These are phyloP conservation scores for Phytophthora meadii DNA, from an alignment of 352 stramenopile species.

Conservation along the genomic window DNA sequence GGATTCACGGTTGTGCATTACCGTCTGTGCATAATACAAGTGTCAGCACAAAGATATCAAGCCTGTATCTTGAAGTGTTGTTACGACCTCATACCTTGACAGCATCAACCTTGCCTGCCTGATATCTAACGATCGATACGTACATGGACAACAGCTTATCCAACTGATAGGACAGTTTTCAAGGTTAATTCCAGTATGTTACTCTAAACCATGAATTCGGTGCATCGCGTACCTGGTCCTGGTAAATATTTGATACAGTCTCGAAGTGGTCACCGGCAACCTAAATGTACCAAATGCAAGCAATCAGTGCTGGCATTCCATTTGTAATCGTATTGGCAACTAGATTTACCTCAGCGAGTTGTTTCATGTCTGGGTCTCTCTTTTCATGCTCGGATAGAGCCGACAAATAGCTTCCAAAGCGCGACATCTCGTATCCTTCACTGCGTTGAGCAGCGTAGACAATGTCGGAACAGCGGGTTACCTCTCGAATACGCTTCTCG, in stretches of 20 bases:
- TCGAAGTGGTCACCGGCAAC: slow-evolving; percentile 84
- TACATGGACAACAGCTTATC: slow-evolving; percentile 89
- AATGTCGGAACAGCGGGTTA: slow-evolving; percentile 84
- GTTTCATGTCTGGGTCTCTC: slow-evolving; percentile 75
- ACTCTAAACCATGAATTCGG: not conserved
- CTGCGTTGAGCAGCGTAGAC: slow-evolving; percentile 81
- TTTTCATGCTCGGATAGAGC: slow-evolving; percentile 81
- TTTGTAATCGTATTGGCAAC: not conserved
- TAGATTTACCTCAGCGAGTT: slow-evolving; percentile 61
- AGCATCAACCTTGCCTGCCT: slow-evolving; percentile 84
- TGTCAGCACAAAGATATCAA: no score
- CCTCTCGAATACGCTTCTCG: slow-evolving; percentile 82
- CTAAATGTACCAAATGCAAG: slow-evolving; percentile 30
- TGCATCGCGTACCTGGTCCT: slow-evolving; percentile 69
- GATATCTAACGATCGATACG: slow-evolving; percentile 86
- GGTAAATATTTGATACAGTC: slow-evolving; percentile 86
- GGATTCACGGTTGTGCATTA: slow-evolving; percentile 88
- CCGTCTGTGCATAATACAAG: slow-evolving; percentile 46
- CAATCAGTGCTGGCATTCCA: not conserved
- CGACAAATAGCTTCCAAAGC: slow-evolving; percentile 86
- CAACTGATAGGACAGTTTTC: slow-evolving; percentile 42
- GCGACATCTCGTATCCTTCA: slow-evolving; percentile 88
- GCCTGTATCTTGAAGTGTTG: no score
- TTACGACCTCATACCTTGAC: slow-evolving; percentile 67
- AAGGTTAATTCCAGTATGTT: slow-evolving; percentile 3